Evolutionary conservation across 2,329 filamentous ascomycete species (phyloP), one percentile per base, ranked within the genome.

Genomic region (Phaeosphaeriaceae sp.): DNA sequence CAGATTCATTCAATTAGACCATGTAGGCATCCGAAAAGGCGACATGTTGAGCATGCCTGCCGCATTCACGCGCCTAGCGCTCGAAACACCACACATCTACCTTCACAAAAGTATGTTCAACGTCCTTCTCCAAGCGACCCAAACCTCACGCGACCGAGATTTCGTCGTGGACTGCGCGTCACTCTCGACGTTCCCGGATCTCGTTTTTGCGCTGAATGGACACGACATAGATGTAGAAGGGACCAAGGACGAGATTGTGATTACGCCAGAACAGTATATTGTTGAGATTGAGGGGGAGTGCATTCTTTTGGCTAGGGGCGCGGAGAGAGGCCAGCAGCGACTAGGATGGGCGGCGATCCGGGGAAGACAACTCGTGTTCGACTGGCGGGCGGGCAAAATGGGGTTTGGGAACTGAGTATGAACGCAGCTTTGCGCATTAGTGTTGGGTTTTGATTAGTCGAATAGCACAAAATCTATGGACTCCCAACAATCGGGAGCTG

Each of bases 311-410:
- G 58, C 40, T 2, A 47, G 45, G 29, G 50, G 50, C 17, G 47
- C 33, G 1, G 54, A 52, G 8, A 42, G n/a, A 2, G 40, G 40
- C 3, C 21, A 8, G 12, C 41, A 54, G 12, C 39, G 42, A 11
- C 41, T 64, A 20, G 60, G 61, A 3, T 64, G 60, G 57, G 59
- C 60, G 7, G 60, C 56, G 7, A 33, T 61, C 11, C 50, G 58
- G 20, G 61, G 61, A 6, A 47, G 50, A 16, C 28, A 42, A 6
- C 35, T 63, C 4, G 47, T 61, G 30, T 32, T 64, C 16, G 61
- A 64, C 50, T 50, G 46, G 44, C 20, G 17, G 42, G 30, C 13
- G 33, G 39, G 26, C 23, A 50, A 45, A 15, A 54, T 60, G 26
- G 56, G 54, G 6, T 50, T 63, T 43, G 46, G 18, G 17, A 29